phyloP scores from a whole-genome alignment of 2,329 filamentous ascomycete genomes.

The Berkeleyomyces basicola region DNA sequence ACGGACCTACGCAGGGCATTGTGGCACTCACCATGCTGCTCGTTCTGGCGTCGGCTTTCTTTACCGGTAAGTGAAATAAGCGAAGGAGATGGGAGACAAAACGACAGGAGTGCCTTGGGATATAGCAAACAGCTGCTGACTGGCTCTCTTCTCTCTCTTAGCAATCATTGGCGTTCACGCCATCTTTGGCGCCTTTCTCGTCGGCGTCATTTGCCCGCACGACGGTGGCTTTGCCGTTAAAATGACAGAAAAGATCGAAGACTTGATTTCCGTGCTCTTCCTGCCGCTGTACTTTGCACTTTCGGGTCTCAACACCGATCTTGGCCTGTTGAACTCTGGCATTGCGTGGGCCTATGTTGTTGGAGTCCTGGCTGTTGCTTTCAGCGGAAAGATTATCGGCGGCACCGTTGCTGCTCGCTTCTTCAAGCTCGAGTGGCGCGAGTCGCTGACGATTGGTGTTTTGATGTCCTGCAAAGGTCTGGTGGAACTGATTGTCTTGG shows the following conservation, averaged over 20 bases:
- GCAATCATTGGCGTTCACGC: slow-evolving; percentile 79
- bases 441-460: slow-evolving; percentile 72
- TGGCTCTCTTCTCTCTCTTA: background rate
- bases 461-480: slow-evolving; percentile 96
- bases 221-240: slow-evolving; percentile 83
- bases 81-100: background rate
- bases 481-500: slow-evolving; percentile 85
- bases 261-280: slow-evolving; percentile 70
- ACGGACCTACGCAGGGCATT: slow-evolving; percentile 73
- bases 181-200: slow-evolving; percentile 85
- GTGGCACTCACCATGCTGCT: slow-evolving; percentile 70
- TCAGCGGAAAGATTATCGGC: slow-evolving; percentile 69
- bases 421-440: slow-evolving; percentile 73
- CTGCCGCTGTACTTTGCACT: slow-evolving; percentile 86
- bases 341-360: slow-evolving; percentile 83
- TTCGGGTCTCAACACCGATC: slow-evolving; percentile 74
- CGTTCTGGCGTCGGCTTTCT: slow-evolving; percentile 65
- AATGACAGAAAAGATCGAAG: slow-evolving; percentile 84
- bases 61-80: slow-evolving; percentile 34
- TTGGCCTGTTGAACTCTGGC: slow-evolving; percentile 67
- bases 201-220: slow-evolving; percentile 79
- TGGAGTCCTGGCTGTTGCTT: slow-evolving; percentile 65
- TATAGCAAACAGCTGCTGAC: background rate
- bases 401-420: slow-evolving; percentile 61
- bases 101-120: background rate